Base-by-base conservation (phyloP, 306 rosid genomes). In the Quercus agrifolia region DNA sequence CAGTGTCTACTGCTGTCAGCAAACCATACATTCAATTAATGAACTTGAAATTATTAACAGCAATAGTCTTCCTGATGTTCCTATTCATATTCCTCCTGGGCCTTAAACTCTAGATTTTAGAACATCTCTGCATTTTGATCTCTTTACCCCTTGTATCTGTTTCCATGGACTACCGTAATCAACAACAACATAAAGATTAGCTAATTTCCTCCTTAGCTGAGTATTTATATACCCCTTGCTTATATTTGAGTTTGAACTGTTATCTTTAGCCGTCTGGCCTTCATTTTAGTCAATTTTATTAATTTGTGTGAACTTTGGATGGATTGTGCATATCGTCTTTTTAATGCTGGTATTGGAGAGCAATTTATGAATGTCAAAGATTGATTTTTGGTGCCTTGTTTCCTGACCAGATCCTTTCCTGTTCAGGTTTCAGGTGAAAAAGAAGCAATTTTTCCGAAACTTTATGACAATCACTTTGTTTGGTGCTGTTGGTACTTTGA, bases 381-480 rank as follows among this genome's bases (percentile, higher is more conserved):
- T 78, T 70, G 12, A 21, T 51, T 56, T 46, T 63, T 28, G 41
- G 25, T 57, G 2, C 23, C 44, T 31, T 56, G 76, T 41, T 69
- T 80, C 21, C 81, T 28, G 44, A 75, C 23, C 54, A 35, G 21
- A 8, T 58, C 21, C 21, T 33, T 74, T 59, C 25, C 27, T 9
- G 67, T 75, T 51, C 87, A 89, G 96, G 56, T 89, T 91, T 73
- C 91, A 89, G 85, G 91, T 91, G 89, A 91, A 89, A 81, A 89
- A 84, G 90, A 91, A 89, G 87, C 91, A 87, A 52, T 91, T 91
- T 66, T 91, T 91, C 58, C 77, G 84, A 49, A 91, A 91, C 85
- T 91, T 89, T 27, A 59, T 80, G 69, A 82, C 85, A 82, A 91
- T 91, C 67, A 44, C 58, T 33, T 77, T 86, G 88, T 89, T 84